Evolutionary conservation across 2,329 filamentous ascomycete species (phyloP).

Genomic region (Botrytis hyacinthi): DNA sequence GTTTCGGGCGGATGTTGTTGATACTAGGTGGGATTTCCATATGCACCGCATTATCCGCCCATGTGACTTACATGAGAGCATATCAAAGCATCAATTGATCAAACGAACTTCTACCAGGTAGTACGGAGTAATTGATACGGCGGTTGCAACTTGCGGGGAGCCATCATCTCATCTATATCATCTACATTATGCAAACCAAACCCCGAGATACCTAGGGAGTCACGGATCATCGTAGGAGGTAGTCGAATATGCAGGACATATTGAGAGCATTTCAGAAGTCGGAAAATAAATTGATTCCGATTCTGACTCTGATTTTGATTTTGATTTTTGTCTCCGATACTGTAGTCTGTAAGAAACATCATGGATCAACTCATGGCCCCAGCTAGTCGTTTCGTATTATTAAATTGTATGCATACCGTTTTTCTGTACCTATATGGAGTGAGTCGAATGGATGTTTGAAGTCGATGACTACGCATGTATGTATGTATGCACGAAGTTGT

Average conservation of each 20-base stretch:
- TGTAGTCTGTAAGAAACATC: background rate
- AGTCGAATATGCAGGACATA: constrained; percentile 1
- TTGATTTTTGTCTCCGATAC: too few species aligned
- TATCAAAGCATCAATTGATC: background rate
- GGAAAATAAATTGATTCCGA: background rate
- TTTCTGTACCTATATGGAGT: constrained; percentile 5
- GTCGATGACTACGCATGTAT: background rate
- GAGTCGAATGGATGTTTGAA: background rate
- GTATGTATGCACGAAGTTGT: background rate
- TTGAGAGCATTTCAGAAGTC: background rate
- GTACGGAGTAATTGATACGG: background rate
- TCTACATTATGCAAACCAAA: background rate
- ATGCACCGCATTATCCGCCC: constrained; percentile 4
- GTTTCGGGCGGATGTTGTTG: background rate
- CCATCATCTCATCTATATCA: background rate
- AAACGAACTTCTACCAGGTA: background rate
- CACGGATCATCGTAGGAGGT: background rate
- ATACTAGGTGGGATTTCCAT: background rate
- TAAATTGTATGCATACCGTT: constrained; percentile 4
- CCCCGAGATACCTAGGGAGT: background rate
- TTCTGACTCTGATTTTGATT: too few species aligned
- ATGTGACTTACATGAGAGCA: background rate
- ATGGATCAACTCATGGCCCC: background rate
- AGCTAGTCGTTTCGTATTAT: background rate
- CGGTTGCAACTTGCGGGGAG: background rate